These are phyloP conservation scores for Lodderomyces jiufengensis DNA, from an alignment of 1,139 yeast genomes.

Conservation along the genomic window DNA sequence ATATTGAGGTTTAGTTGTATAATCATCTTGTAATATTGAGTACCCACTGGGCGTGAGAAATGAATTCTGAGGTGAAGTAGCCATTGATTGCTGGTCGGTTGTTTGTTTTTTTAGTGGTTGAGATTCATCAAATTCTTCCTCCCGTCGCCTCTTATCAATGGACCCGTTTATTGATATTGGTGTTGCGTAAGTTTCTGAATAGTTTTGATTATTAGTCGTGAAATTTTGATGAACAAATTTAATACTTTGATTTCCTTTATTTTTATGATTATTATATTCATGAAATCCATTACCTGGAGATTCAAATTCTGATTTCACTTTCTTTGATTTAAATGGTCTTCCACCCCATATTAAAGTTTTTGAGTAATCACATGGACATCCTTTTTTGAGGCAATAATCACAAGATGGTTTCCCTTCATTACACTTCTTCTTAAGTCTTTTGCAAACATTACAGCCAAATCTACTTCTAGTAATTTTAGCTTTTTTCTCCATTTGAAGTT, in stretches of 20 bases:
- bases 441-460: conserved; percentile 67
- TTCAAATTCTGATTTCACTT: too few relatives aligned
- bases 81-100: too few relatives aligned
- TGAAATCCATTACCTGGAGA: too few relatives aligned
- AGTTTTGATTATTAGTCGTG: background rate
- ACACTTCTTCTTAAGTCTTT: conserved; percentile 67
- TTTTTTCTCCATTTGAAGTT: conserved; percentile 6
- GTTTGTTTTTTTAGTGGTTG: too few relatives aligned
- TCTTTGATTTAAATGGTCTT: conserved; percentile 44
- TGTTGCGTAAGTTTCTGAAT: too few relatives aligned
- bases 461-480: conserved; percentile 22
- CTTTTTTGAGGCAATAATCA: conserved; percentile 50
- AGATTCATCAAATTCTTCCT: too few relatives aligned
- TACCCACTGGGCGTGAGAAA: conserved; percentile 7
- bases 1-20: background rate
- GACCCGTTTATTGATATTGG: too few relatives aligned
- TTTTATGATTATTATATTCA: background rate
- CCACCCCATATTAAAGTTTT: conserved; percentile 77
- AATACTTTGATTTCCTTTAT: conserved; percentile 1
- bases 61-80: background rate
- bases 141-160: too few relatives aligned
- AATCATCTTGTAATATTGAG: conserved; percentile 1
- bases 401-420: conserved; percentile 69
- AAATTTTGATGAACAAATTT: conserved; percentile 6
- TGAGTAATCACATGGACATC: conserved; percentile 58